Evolutionary conservation across 371 early-diverging fungal genomes (phyloP), one percentile per base, ranked within the genome.

Genomic region (Phascolomyces articulosus): DNA sequence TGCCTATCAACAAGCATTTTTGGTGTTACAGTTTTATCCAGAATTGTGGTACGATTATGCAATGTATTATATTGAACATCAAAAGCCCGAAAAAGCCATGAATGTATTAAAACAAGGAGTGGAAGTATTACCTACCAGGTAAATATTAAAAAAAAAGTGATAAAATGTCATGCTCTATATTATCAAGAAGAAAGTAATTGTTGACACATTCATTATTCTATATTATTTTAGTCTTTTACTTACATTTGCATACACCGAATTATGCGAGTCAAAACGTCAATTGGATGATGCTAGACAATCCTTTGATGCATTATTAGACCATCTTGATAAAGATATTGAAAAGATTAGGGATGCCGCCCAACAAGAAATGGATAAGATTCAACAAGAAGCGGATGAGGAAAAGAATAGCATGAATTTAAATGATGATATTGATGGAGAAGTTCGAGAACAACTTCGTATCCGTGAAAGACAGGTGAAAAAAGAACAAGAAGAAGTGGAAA

Each of bases 1-100:
- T 73, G 91, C 91, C 0, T 98, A 94, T 69, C 92, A 91, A 70
- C 94, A 94, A 65, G 93, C 96, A 0, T 85, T 95, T 60, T 73
- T 93, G 67, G 86, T 83, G 41, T 77, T 97, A 70, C 75, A 96
- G 34, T 88, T 88, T 60, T 97, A 91, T 69, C 97, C 97, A 0
- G 96, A 97, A 68, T 73, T 97, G 7, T 97, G 95, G 96, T 75
- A 77, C 44, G 69, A 73, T 44, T 85, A 65, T 69, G 91, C 94
- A 9, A 80, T 71, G 24, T 96, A 94, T 69, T 80, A 91, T 61
- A 67, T 71, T 6, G 89, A 93, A 47, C 75, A 78, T 28, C 91
- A 83, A 18, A 89, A 89, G 48, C 65, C 72, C 4, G 93, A 91
- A 26, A 94, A 95, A 57, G 93, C 96, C 0, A 71, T 91, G 40